Evolutionary conservation across 1,284 basidiomycete species (phyloP), one percentile per base, ranked within the genome.

Genomic region (Moesziomyces sp.): DNA sequence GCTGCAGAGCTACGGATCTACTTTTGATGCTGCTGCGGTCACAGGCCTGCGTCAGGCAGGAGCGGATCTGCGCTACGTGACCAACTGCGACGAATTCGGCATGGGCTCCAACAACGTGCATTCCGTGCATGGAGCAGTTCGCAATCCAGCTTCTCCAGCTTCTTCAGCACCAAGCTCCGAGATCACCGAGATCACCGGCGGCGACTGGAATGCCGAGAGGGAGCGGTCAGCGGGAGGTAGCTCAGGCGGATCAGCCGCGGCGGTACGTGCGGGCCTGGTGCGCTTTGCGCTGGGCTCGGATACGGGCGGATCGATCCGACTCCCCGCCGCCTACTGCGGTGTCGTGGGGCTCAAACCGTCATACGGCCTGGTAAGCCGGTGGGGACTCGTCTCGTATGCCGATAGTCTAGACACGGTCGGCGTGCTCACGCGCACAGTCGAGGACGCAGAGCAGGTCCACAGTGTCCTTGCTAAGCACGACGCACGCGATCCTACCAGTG

Each of bases 81-180:
- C 94, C 0, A 97, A 97, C 82, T 94, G 94, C 85, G 96, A 99
- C 83, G 96, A 98, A 84, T 99, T 99, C 85, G 95, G 95, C 0
- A 99, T 99, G 96, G 96, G 96, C 1, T 81, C 76, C 13, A 66
- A 44, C 45, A 83, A 83, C 52, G 52, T 66, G 21, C 74, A 83
- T 53, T 77, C 81, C 0, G 30, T 72, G 7, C 64, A 74, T 40
- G 82, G 82, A 3, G 65, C 77, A 0, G 80, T 82, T 24, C 60
- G 65, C 11, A 82, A 82, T 52, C 80, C 81, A 2, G 76, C 72
- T 18, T 52, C 49, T 21, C 23, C 53, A 11, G 19, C 52, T 5
- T 18, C 21, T 21, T 21, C 21, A 21, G 21, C 21, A 21, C 21
- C 21, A 21, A 21, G 21, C 21, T 21, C 21, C 21, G 21, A 51